Conservation (phyloP, 306 rosid genomes). For the Urtica urens region DNA sequence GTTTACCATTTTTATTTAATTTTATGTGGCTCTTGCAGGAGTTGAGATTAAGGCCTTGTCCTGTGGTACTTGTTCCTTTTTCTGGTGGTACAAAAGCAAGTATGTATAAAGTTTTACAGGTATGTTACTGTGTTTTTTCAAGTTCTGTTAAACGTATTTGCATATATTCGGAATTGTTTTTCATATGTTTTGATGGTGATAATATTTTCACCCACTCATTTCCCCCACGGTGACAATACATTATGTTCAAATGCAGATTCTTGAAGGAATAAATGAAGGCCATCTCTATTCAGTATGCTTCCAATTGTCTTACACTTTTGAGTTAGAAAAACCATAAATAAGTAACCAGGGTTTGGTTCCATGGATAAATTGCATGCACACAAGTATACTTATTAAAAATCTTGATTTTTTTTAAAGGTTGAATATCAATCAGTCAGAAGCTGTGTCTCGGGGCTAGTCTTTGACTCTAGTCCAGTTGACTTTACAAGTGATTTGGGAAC, state of each 20-base stretch:
- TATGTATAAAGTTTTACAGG: slow-evolving; percentile 80
- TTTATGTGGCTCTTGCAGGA: slow-evolving; percentile 48
- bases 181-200: background rate
- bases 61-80: slow-evolving; percentile 69
- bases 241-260: slow-evolving; percentile 43
- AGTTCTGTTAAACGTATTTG: slow-evolving; percentile 3
- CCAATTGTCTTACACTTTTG: slow-evolving; percentile 5
- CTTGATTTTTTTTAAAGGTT: slow-evolving; percentile 42
- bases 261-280: slow-evolving; percentile 65
- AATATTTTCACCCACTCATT: no score
- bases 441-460: slow-evolving; percentile 70
- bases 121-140: slow-evolving; percentile 16
- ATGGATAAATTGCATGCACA: background rate
- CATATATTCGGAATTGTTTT: slow-evolving; percentile 2
- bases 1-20: background rate
- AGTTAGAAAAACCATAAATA: background rate
- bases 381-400: no score
- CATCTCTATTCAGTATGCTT: slow-evolving; percentile 51
- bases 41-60: slow-evolving; percentile 54
- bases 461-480: slow-evolving; percentile 88
- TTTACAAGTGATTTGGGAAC: slow-evolving; percentile 86
- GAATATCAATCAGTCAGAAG: slow-evolving; percentile 57
- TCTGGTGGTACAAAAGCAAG: slow-evolving; percentile 91
- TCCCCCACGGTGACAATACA: slow-evolving; percentile 11
- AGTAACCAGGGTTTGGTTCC: background rate